Evolutionary conservation across 164 flowering plant genomes (phyloP).

Genomic region (Warburgia ugandensis): DNA sequence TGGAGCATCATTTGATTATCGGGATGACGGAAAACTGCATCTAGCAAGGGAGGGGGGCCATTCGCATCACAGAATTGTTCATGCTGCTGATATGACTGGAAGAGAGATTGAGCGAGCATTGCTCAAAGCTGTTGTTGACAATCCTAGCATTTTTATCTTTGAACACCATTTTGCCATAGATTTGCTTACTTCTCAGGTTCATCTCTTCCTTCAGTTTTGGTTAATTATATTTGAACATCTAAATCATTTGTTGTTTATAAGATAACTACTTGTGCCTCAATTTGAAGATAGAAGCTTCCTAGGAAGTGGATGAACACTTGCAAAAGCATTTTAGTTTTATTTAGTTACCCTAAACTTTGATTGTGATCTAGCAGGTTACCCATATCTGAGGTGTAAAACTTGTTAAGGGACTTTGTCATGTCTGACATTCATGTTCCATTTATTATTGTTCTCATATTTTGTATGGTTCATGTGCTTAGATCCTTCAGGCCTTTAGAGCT

Average conservation of each 20-base stretch:
- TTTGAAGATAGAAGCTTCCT: no score
- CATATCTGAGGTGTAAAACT: no score
- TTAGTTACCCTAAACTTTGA: no score
- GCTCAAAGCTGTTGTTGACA: slow-evolving; percentile 63
- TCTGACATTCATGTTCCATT: no score
- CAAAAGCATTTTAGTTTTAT: no score
- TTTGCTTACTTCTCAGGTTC: slow-evolving; percentile 83
- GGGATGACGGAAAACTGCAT: slow-evolving; percentile 95
- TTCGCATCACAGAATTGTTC: slow-evolving; percentile 90
- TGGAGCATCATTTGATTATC: slow-evolving; percentile 98
- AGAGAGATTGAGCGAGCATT: slow-evolving; percentile 93
- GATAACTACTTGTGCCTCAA: no score
- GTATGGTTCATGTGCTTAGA: no score
- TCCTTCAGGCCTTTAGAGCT: no score
- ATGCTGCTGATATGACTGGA: slow-evolving; percentile 99
- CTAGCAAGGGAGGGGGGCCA: slow-evolving; percentile 97
- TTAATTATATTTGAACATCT: background rate
- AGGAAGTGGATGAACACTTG: no score
- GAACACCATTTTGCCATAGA: slow-evolving; percentile 94
- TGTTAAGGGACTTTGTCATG: no score
- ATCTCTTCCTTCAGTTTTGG: background rate
- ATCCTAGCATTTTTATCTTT: slow-evolving; percentile 71
- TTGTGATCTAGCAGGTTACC: no score
- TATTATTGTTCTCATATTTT: no score
- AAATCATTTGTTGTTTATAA: background rate